Base-by-base conservation (phyloP, 345 rosid species). In the Raphanus raphanistrum region DNA sequence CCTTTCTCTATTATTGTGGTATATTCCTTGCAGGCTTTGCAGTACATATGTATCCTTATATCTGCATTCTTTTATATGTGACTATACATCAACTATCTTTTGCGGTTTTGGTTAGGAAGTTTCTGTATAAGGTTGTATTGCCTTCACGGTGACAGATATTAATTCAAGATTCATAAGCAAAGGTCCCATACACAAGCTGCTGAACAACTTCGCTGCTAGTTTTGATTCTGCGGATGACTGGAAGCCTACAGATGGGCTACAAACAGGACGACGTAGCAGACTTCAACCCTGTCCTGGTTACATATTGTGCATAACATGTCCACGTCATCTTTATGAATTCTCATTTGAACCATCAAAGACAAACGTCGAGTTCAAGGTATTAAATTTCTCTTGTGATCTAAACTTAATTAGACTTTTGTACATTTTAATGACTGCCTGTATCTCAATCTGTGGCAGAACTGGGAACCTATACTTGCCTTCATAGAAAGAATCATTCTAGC, bases 291-390 rank as follows among this genome's bases (percentile, higher is more conserved):
- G 63, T 80, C 90, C 89, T 58, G 82, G 97, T 32, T 92, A 88
- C 75, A 80, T 92, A 70, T 5, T 92, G 80, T 88, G 90, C 84
- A 73, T 92, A 55, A 68, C 73, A 67, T 92, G 99, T 79, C 92
- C 97, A 4, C 83, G 28, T 3, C 76, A 84, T 75, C 76, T 89
- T 64, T 94, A 88, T 82, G 97, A 90, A 80, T 80, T 94, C 76
- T 85, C 82, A 67, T 90, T 92, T 79, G 96, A 94, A 75, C 90
- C 92, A 45, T 90, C 94, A 72, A 88, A 90, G 85, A 88, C 98
- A 38, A 74, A 72, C 81, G 92, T 76, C 79, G 94, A 88, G 74
- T 92, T 94, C 85, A 92, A 90, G 99, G 98, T 94, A 87, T 58
- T 48, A 28, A 13, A 70, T 50, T 74, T 74, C 57, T 73, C 64